A percentile compares a stretch with the other conserved stretches of the same genome.
Conservation (phyloP, 176 grass and related monocot species). For the Miscanthus lutarioriparius region DNA sequence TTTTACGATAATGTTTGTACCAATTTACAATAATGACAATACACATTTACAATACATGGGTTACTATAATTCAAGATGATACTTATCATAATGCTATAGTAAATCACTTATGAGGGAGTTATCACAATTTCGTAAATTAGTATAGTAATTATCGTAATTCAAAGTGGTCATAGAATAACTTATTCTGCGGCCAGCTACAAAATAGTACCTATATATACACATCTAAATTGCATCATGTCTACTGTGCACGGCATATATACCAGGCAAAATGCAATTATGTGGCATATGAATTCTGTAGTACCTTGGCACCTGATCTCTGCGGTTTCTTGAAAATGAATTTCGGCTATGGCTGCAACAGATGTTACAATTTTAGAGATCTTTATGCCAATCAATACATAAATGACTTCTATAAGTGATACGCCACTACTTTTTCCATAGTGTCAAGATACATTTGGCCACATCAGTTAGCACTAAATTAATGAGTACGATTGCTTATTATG, state of each 20-base stretch:
- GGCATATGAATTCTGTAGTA: background rate
- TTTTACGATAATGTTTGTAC: no score
- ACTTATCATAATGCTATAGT: no score
- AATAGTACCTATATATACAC: background rate
- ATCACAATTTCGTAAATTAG: no score
- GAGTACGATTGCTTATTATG: background rate
- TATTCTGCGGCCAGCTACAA: no score
- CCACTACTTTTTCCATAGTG: constrained; percentile 2
- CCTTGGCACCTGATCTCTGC: constrained; percentile 15
- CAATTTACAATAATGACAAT: no score
- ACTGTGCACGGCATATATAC: background rate
- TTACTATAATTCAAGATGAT: no score
- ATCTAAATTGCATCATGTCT: background rate
- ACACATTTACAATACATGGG: no score
- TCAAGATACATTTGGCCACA: constrained; percentile 20
- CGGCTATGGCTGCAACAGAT: background rate
- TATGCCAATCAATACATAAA: constrained; percentile 13
- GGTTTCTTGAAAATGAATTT: constrained; percentile 12
- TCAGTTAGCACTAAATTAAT: constrained; percentile 30
- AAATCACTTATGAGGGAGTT: no score
- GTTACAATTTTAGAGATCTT: constrained; percentile 19
- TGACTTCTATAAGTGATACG: constrained; percentile 1
- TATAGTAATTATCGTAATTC: no score
- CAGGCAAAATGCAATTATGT: background rate
- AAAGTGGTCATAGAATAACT: no score